Percentiles rank a stretch among this genome's conserved stretches.
Conservation (phyloP, 345 rosid species). For the Turnera subulata region DNA sequence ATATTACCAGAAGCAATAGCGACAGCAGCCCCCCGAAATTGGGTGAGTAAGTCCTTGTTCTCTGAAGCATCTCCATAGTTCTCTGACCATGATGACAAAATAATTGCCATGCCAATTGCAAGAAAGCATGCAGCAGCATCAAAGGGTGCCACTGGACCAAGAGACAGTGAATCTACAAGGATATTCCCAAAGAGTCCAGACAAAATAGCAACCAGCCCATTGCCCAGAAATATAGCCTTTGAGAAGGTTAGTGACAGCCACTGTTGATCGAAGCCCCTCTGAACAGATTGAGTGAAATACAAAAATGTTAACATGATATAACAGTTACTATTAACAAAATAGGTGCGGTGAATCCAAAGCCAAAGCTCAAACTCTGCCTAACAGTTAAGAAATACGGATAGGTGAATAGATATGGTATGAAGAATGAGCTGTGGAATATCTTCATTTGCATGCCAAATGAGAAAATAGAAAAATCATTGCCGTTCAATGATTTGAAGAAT, state of each 20-base stretch:
- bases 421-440: too few relatives aligned
- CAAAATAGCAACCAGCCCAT: slow-evolving; percentile 86
- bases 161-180: slow-evolving; percentile 68
- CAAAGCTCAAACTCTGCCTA: too few relatives aligned
- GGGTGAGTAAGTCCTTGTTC: slow-evolving; percentile 80
- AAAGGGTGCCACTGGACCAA: slow-evolving; percentile 98
- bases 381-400: too few relatives aligned
- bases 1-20: slow-evolving; percentile 85
- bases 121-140: slow-evolving; percentile 96
- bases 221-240: slow-evolving; percentile 89
- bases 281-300: slow-evolving; percentile 13
- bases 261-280: slow-evolving; percentile 90
- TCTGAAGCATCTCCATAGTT: slow-evolving; percentile 93
- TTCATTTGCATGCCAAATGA: too few relatives aligned
- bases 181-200: slow-evolving; percentile 82
- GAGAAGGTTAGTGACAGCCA: slow-evolving; percentile 92
- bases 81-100: slow-evolving; percentile 77
- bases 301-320: not conserved
- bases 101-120: slow-evolving; percentile 86
- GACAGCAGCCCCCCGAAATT: slow-evolving; percentile 84
- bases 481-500: too few relatives aligned
- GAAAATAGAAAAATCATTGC: too few relatives aligned
- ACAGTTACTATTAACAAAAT: too few relatives aligned
- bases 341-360: too few relatives aligned
- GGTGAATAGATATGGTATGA: too few relatives aligned